Base-by-base conservation (phyloP, 306 rosid genomes). In the Fragaria vesca region DNA sequence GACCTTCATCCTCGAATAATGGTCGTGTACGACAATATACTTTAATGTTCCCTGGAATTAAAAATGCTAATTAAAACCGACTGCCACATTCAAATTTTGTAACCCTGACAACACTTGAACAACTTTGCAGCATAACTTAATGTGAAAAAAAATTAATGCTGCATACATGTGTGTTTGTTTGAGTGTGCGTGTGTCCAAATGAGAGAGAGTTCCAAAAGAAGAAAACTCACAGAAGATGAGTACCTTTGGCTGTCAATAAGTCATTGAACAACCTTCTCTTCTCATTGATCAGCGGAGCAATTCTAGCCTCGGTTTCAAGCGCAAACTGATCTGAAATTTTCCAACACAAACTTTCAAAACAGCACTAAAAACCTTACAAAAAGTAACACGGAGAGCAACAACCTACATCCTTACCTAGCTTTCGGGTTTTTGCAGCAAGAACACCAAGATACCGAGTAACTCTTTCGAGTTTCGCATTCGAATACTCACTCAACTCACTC, bases 161-260 rank as follows among this genome's bases (percentile, higher is more conserved):
- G 46, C 46, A 65, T 16, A 17, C 45, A 13, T 52, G 9, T 69
- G 26, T n/a, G 2, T 69, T 26, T 42, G 51, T 62, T 12, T 36
- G 73, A 1, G 20, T 52, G 47, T 36, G 42, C 3, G 51, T 5
- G 46, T 52, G 40, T 16, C 40, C 15, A 34, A 55, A 67, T 24
- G 57, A 66, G 82, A 78, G 52, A 71, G 79, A 70, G 52, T 30
- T 21, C 78, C 76, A 43, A 51, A 51, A 46, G 72, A 45, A 60
- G 73, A 75, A 81, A 75, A 51, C 32, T 80, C 82, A 76, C 45
- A 62, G 43, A 81, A 68, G 77, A 77, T 54, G 77, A 50, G 83
- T 87, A 93, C 99, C 99, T 95, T 95, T 95, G 85, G 90, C 89
- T 81, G 99, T 88, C 91, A 95, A 86, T 80, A 95, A 89, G 82